Percentiles rank a stretch among this genome's conserved stretches.
Evolutionary conservation across 2,329 filamentous ascomycete genomes (phyloP).

Genomic region (Salinomyces thailandicus): DNA sequence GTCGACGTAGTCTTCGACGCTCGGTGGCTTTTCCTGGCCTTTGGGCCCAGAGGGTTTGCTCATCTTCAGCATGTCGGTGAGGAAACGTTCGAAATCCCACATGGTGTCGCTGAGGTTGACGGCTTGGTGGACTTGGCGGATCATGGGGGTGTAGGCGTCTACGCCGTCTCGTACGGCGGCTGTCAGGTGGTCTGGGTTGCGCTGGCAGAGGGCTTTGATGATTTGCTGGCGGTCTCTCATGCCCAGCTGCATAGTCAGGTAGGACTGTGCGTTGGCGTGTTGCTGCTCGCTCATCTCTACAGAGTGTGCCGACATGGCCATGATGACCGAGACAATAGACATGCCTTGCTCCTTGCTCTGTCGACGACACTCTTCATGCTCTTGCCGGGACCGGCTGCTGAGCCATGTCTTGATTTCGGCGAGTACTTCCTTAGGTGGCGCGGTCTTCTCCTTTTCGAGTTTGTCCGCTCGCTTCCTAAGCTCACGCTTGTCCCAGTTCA

Average conservation of each 20-base stretch:
- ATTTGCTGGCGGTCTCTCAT: conserved; percentile 66
- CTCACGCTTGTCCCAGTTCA: conserved; percentile 62
- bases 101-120: conserved; percentile 62
- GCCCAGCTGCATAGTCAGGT: conserved; percentile 59
- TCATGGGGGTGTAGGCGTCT: conserved; percentile 62
- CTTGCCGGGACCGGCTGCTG: conserved; percentile 36
- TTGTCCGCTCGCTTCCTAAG: conserved; percentile 55
- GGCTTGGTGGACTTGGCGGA: conserved; percentile 58
- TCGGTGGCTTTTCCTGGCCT: conserved; percentile 35
- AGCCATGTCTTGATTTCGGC: conserved; percentile 51
- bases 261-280: conserved; percentile 56
- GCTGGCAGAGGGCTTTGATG: conserved; percentile 54
- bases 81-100: conserved; percentile 54
- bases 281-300: conserved; percentile 46
- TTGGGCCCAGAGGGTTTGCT: conserved; percentile 27
- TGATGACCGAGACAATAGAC: conserved; percentile 59
- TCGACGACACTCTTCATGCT: conserved; percentile 50
- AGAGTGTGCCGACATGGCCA: conserved; percentile 41
- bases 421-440: conserved; percentile 51
- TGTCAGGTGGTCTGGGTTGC: conserved; percentile 63
- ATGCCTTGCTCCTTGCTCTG: conserved; percentile 43
- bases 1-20: conserved; percentile 61
- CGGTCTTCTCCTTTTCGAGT: conserved; percentile 52
- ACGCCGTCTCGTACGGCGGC: conserved; percentile 54
- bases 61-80: conserved; percentile 58